phyloP scores from a whole-genome alignment of 192 early-diverging fungal species.

The Coemansia sp. region DNA sequence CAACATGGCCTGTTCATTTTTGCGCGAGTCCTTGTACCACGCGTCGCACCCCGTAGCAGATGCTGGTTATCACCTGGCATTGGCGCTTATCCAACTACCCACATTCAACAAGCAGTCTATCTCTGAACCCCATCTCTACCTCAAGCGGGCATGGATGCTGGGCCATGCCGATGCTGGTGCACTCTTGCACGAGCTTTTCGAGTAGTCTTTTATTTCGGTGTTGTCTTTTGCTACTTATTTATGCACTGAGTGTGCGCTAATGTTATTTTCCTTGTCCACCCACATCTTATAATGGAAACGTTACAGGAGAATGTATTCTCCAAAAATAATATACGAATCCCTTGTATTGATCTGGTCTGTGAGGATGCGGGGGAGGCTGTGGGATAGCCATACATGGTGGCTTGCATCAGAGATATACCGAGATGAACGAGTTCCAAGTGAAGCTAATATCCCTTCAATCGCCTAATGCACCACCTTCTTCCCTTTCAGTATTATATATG shows the following conservation, averaged over 20 bases:
- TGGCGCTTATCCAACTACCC: conserved; percentile 52
- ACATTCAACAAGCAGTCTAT: conserved; percentile 38
- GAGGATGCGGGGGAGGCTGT: no score
- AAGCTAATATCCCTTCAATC: neutral
- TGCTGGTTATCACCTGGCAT: conserved; percentile 46
- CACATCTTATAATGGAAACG: neutral
- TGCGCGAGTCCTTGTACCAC: conserved; percentile 50
- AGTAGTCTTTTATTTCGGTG: conserved; percentile 10
- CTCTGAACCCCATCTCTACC: conserved; percentile 47
- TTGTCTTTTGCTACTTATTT: conserved; percentile 8
- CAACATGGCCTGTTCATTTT: conserved; percentile 50
- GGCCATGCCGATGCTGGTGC: conserved; percentile 47
- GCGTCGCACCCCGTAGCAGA: conserved; percentile 52
- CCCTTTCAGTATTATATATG: neutral
- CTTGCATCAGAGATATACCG: conserved; percentile 5
- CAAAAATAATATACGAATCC: neutral
- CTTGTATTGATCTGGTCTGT: neutral
- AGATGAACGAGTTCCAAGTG: neutral
- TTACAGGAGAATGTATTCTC: no score
- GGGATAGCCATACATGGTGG: conserved; percentile 2
- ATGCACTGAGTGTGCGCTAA: conserved; percentile 5
- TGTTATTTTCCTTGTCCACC: neutral
- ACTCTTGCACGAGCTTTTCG: conserved; percentile 43
- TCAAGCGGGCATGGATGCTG: conserved; percentile 51
- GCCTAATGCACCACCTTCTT: neutral